Conservation (phyloP, 23 red algal genomes). For the Gracilaria vermiculophylla region DNA sequence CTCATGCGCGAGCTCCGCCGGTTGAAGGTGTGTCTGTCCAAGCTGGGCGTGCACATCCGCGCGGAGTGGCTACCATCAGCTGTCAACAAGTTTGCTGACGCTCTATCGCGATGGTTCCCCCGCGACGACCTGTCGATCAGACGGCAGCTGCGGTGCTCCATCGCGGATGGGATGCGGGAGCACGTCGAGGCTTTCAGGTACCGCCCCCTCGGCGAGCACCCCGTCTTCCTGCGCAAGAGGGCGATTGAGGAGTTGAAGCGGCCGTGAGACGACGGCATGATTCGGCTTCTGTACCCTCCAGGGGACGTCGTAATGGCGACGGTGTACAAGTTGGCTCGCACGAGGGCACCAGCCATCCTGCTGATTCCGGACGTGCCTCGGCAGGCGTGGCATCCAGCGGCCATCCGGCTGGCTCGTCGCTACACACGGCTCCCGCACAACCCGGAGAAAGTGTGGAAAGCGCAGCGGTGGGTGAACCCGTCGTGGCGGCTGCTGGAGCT, state of each 20-base stretch:
- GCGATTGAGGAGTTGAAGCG: neutral
- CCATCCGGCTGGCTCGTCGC: too few relatives aligned
- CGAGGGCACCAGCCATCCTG: slow-evolving; percentile 1
- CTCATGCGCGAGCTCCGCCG: slow-evolving; percentile 16
- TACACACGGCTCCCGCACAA: neutral
- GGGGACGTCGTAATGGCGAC: slow-evolving; percentile 23
- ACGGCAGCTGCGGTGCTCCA: slow-evolving; percentile 31
- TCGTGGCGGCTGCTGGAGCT: too few relatives aligned
- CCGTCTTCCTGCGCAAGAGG: neutral
- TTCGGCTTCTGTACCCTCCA: neutral
- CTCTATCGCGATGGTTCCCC: slow-evolving; percentile 19
- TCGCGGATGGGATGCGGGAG: slow-evolving; percentile 11
- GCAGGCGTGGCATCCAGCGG: too few relatives aligned
- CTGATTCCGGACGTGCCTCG: slow-evolving; percentile 20
- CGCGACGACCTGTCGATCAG: slow-evolving; percentile 9
- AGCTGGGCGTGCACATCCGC: neutral
- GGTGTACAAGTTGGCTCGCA: neutral
- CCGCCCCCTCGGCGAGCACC: neutral
- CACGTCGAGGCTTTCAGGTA: neutral
- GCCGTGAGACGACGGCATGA: neutral
- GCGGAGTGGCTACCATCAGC: slow-evolving; percentile 3
- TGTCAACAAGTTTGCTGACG: neutral
- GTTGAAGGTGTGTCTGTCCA: neutral
- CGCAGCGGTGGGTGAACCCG: too few relatives aligned
- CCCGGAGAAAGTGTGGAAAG: too few relatives aligned